Percentiles rank a stretch among this genome's conserved stretches.
These are phyloP conservation scores for Mycena indigotica DNA, from an alignment of 768 basidiomycete genomes.

Conservation along the genomic window DNA sequence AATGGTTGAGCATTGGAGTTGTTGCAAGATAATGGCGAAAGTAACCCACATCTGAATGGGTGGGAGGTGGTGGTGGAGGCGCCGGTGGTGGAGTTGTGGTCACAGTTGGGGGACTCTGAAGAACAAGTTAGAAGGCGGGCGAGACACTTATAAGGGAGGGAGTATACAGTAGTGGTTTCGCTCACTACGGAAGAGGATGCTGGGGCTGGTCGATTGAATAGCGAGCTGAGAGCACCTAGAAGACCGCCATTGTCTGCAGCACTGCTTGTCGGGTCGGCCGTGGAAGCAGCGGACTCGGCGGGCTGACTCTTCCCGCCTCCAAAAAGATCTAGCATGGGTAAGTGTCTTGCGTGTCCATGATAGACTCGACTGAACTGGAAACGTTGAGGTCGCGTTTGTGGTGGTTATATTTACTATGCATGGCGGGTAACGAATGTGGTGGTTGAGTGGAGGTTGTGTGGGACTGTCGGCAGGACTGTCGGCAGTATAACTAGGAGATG, in stretches of 20 bases:
- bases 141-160: not conserved
- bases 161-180: not conserved
- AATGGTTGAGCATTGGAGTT: not conserved
- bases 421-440: not conserved
- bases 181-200: not conserved
- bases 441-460: not conserved
- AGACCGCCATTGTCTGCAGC: not conserved
- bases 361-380: not conserved
- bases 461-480: no score
- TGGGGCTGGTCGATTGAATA: not conserved
- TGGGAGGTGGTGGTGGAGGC: no score
- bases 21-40: not conserved
- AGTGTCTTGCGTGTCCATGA: not conserved
- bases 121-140: not conserved
- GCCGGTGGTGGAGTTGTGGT: not conserved
- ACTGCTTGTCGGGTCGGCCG: not conserved
- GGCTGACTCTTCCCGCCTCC: not conserved
- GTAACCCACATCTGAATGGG: no score
- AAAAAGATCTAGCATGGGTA: not conserved
- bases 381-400: not conserved
- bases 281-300: not conserved
- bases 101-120: not conserved
- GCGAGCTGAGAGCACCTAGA: not conserved
- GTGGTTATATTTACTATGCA: not conserved
- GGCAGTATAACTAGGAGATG: no score